Evolutionary conservation across 768 basidiomycete species (phyloP).

Genomic region (Butyriboletus loyo): DNA sequence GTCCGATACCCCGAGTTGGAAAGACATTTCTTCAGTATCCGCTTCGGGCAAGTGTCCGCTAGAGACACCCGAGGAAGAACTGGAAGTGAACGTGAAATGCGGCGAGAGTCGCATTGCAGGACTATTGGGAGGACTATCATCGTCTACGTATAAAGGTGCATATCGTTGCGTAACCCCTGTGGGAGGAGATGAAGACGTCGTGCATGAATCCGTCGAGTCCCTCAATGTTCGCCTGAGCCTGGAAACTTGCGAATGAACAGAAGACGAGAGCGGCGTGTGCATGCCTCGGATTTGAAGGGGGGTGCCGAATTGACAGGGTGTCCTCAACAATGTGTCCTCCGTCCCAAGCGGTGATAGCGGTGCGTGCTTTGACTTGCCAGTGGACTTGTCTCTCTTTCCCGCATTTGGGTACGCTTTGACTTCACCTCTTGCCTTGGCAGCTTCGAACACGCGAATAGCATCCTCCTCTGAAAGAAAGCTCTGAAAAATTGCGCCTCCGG

Average conservation of each 20-base stretch:
- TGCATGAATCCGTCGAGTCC: slow-evolving; percentile 6
- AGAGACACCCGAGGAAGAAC: slow-evolving; percentile 13
- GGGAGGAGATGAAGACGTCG: slow-evolving; percentile 23
- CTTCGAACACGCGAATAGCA: slow-evolving; percentile 34
- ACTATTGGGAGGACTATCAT: slow-evolving; percentile 8
- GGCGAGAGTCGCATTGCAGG: slow-evolving; percentile 10
- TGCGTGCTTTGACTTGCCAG: slow-evolving; percentile 3
- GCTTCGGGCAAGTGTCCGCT: background rate
- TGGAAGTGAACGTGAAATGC: slow-evolving; percentile 16
- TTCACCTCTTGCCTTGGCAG: slow-evolving; percentile 29
- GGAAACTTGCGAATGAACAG: background rate
- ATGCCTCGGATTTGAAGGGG: no score
- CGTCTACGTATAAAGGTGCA: slow-evolving; percentile 13
- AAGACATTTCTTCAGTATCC: background rate
- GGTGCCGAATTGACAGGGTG: no score
- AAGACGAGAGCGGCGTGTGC: background rate
- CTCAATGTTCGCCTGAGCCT: slow-evolving; percentile 9
- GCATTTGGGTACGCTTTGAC: slow-evolving; percentile 16
- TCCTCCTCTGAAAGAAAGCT: slow-evolving; percentile 43
- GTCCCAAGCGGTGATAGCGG: slow-evolving; percentile 15
- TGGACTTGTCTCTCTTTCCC: background rate
- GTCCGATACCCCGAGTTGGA: slow-evolving; percentile 7
- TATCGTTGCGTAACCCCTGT: slow-evolving; percentile 23
- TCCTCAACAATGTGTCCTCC: slow-evolving; percentile 16
- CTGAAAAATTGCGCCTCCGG: slow-evolving; percentile 41